phyloP scores from a whole-genome alignment of 2,329 filamentous ascomycete genomes.

The Cladosporium velox region DNA sequence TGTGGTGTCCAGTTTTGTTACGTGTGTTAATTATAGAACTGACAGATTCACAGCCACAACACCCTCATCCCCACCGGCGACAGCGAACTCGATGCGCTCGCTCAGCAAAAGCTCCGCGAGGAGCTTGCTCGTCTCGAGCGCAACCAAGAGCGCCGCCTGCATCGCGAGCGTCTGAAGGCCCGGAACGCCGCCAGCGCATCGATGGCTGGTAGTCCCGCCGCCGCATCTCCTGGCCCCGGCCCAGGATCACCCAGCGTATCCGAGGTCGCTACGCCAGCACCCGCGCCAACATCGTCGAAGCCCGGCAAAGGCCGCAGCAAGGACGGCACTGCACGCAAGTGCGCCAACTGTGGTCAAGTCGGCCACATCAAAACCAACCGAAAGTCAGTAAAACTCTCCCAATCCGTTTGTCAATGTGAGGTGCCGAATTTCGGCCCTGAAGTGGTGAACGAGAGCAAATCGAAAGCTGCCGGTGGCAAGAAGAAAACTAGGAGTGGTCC shows the following conservation, averaged over 20 bases:
- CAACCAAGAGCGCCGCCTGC: constrained; percentile 86
- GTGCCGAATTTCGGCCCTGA: constrained; percentile 16
- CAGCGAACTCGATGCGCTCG: constrained; percentile 63
- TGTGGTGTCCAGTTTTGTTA: constrained; percentile 38
- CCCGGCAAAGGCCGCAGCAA: constrained; percentile 55
- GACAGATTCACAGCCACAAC: constrained; percentile 52
- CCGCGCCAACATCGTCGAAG: constrained; percentile 26
- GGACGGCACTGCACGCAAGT: constrained; percentile 75
- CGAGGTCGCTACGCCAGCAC: constrained; percentile 4
- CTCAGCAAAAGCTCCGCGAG: constrained; percentile 61
- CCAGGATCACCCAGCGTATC: constrained; percentile 11
- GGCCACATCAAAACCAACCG: constrained; percentile 99
- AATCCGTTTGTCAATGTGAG: constrained; percentile 28
- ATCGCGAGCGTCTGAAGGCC: constrained; percentile 86
- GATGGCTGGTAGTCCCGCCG: constrained; percentile 49
- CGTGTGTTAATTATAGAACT: constrained; percentile 23
- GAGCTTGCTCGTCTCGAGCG: constrained; percentile 84
- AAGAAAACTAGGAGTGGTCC: background rate
- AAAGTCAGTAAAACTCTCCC: constrained; percentile 65
- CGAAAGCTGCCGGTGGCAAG: background rate
- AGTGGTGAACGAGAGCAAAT: constrained; percentile 2
- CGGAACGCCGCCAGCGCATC: constrained; percentile 44
- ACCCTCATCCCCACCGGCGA: constrained; percentile 67
- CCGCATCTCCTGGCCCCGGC: constrained; percentile 49
- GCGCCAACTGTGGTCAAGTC: constrained; percentile 93